Conservation (phyloP, 192 early-diverging fungal species). For the Coemansia sp. region DNA sequence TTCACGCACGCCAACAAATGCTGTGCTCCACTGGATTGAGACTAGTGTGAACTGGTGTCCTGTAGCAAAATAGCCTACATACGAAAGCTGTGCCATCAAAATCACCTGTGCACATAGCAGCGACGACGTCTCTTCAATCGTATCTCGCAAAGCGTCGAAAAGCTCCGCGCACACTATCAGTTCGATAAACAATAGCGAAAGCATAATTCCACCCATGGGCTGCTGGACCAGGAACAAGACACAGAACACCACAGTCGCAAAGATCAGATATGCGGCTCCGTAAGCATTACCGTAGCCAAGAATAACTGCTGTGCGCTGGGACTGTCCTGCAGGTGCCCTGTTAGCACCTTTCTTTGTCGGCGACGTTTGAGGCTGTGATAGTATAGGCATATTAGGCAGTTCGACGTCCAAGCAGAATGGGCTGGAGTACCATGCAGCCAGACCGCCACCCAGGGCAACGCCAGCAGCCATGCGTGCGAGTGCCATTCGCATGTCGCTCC, state of each 20-base stretch:
- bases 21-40: constrained; percentile 89
- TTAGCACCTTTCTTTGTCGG: not conserved
- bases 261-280: constrained; percentile 68
- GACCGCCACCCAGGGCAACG: constrained; percentile 55
- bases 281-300: constrained; percentile 66
- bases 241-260: constrained; percentile 62
- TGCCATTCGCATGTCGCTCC: constrained; percentile 51
- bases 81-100: constrained; percentile 57
- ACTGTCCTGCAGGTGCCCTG: not conserved
- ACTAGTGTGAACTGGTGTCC: constrained; percentile 90
- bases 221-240: constrained; percentile 71
- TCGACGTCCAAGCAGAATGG: constrained; percentile 59
- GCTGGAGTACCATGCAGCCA: constrained; percentile 56
- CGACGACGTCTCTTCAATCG: constrained; percentile 4
- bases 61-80: constrained; percentile 79
- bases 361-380: no score
- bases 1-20: constrained; percentile 79
- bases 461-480: constrained; percentile 60
- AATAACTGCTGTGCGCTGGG: constrained; percentile 41
- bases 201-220: constrained; percentile 73
- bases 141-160: constrained; percentile 50
- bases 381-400: not conserved
- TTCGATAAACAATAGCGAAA: constrained; percentile 51
- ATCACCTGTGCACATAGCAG: constrained; percentile 49
- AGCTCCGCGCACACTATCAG: constrained; percentile 53